phyloP scores from a whole-genome alignment of 2,329 filamentous ascomycete genomes.

The Diaporthe velutina region DNA sequence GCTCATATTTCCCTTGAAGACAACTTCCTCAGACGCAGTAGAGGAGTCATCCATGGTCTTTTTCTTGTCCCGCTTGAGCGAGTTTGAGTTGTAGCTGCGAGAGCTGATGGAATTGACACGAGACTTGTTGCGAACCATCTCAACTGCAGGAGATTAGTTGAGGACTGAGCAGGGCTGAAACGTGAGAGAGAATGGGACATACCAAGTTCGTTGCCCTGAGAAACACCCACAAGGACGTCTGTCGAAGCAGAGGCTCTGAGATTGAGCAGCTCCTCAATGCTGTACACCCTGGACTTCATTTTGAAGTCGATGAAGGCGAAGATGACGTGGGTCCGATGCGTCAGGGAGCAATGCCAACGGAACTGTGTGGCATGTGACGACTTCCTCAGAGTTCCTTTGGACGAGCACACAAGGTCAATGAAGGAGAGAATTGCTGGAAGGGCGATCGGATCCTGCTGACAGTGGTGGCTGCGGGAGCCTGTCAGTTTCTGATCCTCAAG shows the following conservation, averaged over 20 bases:
- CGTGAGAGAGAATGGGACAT: slow-evolving; percentile 39
- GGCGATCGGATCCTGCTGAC: slow-evolving; percentile 41
- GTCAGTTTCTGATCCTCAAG: slow-evolving; percentile 54
- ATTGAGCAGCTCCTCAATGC: slow-evolving; percentile 58
- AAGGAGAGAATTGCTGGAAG: slow-evolving; percentile 51
- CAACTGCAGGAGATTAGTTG: slow-evolving; percentile 40
- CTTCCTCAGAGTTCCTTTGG: slow-evolving; percentile 39
- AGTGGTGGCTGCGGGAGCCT: slow-evolving; percentile 46
- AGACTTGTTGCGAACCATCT: slow-evolving; percentile 46
- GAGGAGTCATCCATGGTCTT: slow-evolving; percentile 51
- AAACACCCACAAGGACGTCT: slow-evolving; percentile 35
- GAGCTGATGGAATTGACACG: slow-evolving; percentile 40
- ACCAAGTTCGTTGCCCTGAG: slow-evolving; percentile 33
- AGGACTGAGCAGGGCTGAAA: neutral
- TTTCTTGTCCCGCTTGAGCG: slow-evolving; percentile 41
- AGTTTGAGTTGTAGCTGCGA: slow-evolving; percentile 40
- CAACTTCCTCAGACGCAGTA: slow-evolving; percentile 51
- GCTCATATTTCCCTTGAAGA: slow-evolving; percentile 53
- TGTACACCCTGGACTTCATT: slow-evolving; percentile 61
- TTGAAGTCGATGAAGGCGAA: slow-evolving; percentile 54
- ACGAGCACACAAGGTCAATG: slow-evolving; percentile 45
- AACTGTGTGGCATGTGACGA: slow-evolving; percentile 54
- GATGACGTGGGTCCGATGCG: slow-evolving; percentile 54
- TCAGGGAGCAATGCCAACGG: slow-evolving; percentile 51
- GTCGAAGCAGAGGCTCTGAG: slow-evolving; percentile 47